These are phyloP conservation scores for Cladophialophora carrionii DNA, from an alignment of 2,329 filamentous ascomycete species.

Conservation along the genomic window DNA sequence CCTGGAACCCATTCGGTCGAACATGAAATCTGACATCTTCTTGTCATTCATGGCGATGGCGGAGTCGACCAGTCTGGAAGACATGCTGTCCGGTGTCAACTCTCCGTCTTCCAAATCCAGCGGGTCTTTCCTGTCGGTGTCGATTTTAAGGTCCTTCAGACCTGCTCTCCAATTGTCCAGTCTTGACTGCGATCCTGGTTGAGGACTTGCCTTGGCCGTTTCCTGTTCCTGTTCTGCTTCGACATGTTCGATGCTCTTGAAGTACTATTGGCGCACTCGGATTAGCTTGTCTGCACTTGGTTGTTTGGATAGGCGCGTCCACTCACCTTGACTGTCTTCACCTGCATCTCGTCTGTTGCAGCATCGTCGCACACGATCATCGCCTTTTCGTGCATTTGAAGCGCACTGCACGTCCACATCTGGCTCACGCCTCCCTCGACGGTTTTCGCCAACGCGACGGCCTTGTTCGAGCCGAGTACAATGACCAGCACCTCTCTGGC, in stretches of 20 bases:
- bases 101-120: conserved; percentile 48
- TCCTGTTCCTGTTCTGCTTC: conserved; percentile 47
- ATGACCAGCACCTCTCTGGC: conserved; percentile 81
- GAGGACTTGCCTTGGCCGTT: conserved; percentile 27
- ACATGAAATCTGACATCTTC: conserved; percentile 48
- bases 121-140: conserved; percentile 46
- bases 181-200: conserved; percentile 18
- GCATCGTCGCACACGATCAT: conserved; percentile 85
- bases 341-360: conserved; percentile 71
- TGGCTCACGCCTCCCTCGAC: conserved; percentile 83
- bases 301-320: not conserved
- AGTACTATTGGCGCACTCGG: conserved; percentile 56
- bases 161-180: conserved; percentile 37
- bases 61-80: conserved; percentile 52
- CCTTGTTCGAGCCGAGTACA: conserved; percentile 79
- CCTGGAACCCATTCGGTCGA: conserved; percentile 50
- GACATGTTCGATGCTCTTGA: conserved; percentile 71
- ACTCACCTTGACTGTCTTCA: conserved; percentile 66
- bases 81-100: conserved; percentile 55
- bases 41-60: conserved; percentile 49
- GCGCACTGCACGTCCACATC: conserved; percentile 84
- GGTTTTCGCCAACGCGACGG: conserved; percentile 75
- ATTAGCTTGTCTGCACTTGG: not conserved
- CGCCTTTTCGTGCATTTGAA: conserved; percentile 79
- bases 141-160: conserved; percentile 49